These are phyloP conservation scores for Silene latifolia DNA, from an alignment of 148 eudicot species.

Conservation along the genomic window DNA sequence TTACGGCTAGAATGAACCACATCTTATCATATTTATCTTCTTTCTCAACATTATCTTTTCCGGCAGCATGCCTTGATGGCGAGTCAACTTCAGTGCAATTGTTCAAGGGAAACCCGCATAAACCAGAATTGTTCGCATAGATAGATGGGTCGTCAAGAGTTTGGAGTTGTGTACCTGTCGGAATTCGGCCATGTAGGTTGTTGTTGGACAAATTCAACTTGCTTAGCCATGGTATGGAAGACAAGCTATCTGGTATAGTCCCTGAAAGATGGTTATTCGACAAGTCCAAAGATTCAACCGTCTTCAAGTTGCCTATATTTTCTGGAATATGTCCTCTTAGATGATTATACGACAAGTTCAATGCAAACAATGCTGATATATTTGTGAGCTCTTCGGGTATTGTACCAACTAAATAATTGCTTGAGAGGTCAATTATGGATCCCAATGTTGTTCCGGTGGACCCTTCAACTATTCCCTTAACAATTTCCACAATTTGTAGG, in stretches of 20 bases:
- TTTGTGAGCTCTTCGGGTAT: slow-evolving; percentile 38
- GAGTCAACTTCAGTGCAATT: slow-evolving; percentile 14
- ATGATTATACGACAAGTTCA: slow-evolving; percentile 27
- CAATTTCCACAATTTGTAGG: neutral
- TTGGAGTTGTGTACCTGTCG: slow-evolving; percentile 28
- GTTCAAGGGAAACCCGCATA: slow-evolving; percentile 39
- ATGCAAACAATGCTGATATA: slow-evolving; percentile 4
- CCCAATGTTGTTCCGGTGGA: neutral
- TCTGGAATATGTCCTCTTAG: slow-evolving; percentile 23
- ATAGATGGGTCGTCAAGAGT: slow-evolving; percentile 30
- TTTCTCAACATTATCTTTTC: neutral
- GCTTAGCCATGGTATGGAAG: slow-evolving; percentile 2
- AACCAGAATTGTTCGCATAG: slow-evolving; percentile 28
- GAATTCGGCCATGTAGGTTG: slow-evolving; percentile 27
- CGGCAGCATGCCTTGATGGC: neutral
- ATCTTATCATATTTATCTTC: neutral
- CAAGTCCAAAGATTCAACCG: slow-evolving; percentile 22
- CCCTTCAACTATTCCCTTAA: slow-evolving; percentile 2
- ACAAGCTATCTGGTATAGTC: slow-evolving; percentile 25
- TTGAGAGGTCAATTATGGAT: slow-evolving; percentile 35
- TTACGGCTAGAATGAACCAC: slow-evolving; percentile 17
- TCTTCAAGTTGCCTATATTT: slow-evolving; percentile 19
- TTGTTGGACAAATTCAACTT: slow-evolving; percentile 25
- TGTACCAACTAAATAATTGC: slow-evolving; percentile 33
- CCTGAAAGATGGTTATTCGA: slow-evolving; percentile 25